Conservation (phyloP, 805 yeast species). For the Millerozyma miso region DNA sequence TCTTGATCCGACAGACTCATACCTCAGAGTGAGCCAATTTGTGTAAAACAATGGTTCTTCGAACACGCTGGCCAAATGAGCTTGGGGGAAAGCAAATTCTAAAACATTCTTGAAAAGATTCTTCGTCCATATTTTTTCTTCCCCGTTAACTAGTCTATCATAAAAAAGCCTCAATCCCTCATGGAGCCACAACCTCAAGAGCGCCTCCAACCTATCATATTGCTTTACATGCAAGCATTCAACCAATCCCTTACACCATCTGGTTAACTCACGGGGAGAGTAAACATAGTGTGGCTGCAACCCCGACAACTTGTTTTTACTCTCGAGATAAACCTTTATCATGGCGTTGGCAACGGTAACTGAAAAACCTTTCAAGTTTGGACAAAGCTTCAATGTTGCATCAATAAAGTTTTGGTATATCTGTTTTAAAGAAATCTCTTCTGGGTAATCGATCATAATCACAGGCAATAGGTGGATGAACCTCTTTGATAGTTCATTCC, state of each 20-base stretch:
- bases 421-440: constrained; percentile 51
- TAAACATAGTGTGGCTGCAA: constrained; percentile 62
- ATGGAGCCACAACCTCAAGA: constrained; percentile 71
- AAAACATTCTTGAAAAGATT: constrained; percentile 29
- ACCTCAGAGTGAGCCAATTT: constrained; percentile 67
- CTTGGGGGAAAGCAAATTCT: constrained; percentile 41
- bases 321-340: constrained; percentile 53
- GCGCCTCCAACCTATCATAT: constrained; percentile 32
- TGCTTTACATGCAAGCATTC: constrained; percentile 41
- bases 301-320: constrained; percentile 37
- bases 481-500: constrained; percentile 53
- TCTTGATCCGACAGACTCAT: constrained; percentile 48
- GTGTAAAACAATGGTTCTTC: constrained; percentile 60
- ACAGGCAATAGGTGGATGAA: constrained; percentile 65
- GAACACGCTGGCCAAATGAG: constrained; percentile 32
- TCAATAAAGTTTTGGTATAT: constrained; percentile 60
- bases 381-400: constrained; percentile 58
- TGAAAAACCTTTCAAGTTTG: constrained; percentile 54
- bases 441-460: constrained; percentile 78
- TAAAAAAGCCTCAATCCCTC: constrained; percentile 76
- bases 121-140: constrained; percentile 50
- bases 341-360: constrained; percentile 57
- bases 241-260: constrained; percentile 79
- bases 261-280: constrained; percentile 86
- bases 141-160: constrained; percentile 55